A percentile compares a stretch with the other conserved stretches of the same genome.
Evolutionary conservation across 768 basidiomycete species (phyloP).

Genomic region (Lactarius indigo): DNA sequence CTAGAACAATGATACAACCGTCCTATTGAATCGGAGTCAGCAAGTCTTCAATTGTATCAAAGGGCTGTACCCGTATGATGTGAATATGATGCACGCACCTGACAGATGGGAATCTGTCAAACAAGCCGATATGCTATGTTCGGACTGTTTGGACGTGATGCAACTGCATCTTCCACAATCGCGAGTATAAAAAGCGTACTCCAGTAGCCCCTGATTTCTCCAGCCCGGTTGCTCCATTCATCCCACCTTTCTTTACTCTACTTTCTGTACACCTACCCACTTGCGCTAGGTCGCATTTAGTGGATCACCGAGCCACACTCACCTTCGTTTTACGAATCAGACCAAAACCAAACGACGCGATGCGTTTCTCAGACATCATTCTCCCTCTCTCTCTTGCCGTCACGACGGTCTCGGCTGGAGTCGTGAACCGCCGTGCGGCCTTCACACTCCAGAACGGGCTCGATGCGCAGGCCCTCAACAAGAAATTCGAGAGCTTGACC

Average conservation of each 20-base stretch:
- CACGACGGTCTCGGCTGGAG: slow-evolving; percentile 16
- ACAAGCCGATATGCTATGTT: neutral
- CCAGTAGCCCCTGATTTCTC: no score
- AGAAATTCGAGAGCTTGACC: slow-evolving; percentile 23
- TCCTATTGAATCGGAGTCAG: neutral
- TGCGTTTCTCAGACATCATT: slow-evolving; percentile 15
- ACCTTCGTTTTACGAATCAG: neutral
- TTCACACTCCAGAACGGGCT: slow-evolving; percentile 26
- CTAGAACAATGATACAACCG: neutral
- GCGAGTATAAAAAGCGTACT: neutral
- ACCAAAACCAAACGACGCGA: neutral
- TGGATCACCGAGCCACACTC: neutral
- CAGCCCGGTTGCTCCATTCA: slow-evolving; percentile 8
- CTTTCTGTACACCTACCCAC: no score
- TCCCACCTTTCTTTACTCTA: neutral
- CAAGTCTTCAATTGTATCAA: neutral
- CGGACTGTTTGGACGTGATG: neutral
- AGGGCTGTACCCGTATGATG: neutral
- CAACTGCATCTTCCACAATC: neutral
- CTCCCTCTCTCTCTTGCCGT: slow-evolving; percentile 4
- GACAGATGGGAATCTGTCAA: neutral
- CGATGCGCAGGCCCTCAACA: slow-evolving; percentile 31
- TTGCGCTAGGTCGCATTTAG: slow-evolving; percentile 21
- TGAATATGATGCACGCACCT: neutral
- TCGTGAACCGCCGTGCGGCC: slow-evolving; percentile 23